These are phyloP conservation scores for Vicia sativa DNA, from an alignment of 306 rosid species.

Conservation along the genomic window DNA sequence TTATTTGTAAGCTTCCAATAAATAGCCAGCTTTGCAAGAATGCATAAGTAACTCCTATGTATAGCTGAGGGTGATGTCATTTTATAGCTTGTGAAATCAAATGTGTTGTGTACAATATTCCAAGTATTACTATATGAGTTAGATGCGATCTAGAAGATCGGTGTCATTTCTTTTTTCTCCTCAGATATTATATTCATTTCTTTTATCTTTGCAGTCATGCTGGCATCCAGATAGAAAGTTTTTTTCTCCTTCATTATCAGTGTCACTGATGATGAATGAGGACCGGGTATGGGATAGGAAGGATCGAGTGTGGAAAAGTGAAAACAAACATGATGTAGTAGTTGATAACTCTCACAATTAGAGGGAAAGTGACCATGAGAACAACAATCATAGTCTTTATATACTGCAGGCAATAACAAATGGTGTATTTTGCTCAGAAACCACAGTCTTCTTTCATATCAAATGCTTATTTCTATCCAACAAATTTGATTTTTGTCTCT, in stretches of 20 bases:
- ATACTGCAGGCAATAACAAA: too few species aligned
- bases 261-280: neutral
- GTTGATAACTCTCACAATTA: too few species aligned
- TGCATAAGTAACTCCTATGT: neutral
- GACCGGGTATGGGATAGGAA: too few species aligned
- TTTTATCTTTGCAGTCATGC: constrained; percentile 88
- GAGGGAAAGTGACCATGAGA: too few species aligned
- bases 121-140: constrained; percentile 76
- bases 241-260: neutral
- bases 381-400: too few species aligned
- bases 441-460: neutral
- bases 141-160: constrained; percentile 57
- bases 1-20: too few species aligned
- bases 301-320: too few species aligned
- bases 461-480: neutral
- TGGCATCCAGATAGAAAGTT: constrained; percentile 36
- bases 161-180: neutral
- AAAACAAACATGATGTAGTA: too few species aligned
- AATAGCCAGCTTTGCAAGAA: neutral
- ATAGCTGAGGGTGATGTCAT: neutral
- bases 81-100: too few species aligned
- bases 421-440: too few species aligned
- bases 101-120: constrained; percentile 9
- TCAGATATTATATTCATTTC: neutral
- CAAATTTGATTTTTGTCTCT: too few species aligned